These are phyloP conservation scores for Pseudogymnoascus destructans DNA, from an alignment of 2,329 filamentous ascomycete species.

Conservation along the genomic window DNA sequence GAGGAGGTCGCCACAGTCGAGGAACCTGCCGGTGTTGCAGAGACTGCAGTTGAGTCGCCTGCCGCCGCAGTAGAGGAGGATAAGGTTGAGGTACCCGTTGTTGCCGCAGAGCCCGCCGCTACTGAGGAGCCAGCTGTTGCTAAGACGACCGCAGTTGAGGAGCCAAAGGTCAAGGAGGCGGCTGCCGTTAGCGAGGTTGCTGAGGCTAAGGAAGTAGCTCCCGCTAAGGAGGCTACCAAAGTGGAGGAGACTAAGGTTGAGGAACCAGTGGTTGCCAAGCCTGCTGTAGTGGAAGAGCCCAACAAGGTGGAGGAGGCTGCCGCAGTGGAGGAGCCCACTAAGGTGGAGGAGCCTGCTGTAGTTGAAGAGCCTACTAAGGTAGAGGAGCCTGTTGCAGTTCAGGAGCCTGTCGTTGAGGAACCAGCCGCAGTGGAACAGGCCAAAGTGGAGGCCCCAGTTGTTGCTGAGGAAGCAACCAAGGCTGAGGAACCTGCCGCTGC, in stretches of 20 bases:
- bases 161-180: neutral
- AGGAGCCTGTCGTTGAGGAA: neutral
- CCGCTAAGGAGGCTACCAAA: neutral
- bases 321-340: neutral
- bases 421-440: neutral
- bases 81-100: neutral
- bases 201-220: neutral
- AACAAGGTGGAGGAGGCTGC: neutral
- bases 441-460: neutral
- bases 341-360: neutral
- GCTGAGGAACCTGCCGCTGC: neutral
- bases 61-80: neutral
- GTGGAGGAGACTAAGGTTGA: neutral
- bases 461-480: neutral
- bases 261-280: neutral
- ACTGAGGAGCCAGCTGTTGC: neutral
- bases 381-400: neutral
- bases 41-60: neutral
- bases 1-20: no score
- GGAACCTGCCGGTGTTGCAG: neutral
- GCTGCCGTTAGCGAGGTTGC: no score
- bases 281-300: neutral
- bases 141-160: neutral
- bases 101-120: neutral
- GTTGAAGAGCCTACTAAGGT: neutral